Percentiles rank a stretch among this genome's conserved stretches.
These are phyloP conservation scores for Heterococcus sp. DNA, from an alignment of 108 stramenopile species.

Conservation along the genomic window DNA sequence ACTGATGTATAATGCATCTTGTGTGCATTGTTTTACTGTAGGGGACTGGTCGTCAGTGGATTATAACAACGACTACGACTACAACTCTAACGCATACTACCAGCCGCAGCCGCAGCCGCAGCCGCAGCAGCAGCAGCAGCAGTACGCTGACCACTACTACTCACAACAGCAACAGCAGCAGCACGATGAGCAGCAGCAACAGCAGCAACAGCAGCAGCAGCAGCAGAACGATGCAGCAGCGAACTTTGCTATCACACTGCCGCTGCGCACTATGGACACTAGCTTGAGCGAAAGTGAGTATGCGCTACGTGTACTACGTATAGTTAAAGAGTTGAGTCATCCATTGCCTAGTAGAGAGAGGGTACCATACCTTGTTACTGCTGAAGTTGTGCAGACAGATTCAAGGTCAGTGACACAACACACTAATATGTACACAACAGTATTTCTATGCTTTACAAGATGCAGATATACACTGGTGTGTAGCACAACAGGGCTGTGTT, in stretches of 20 bases:
- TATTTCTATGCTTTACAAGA: too few species aligned
- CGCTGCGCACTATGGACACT: constrained; percentile 25
- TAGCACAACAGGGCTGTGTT: too few species aligned
- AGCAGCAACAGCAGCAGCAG: constrained; percentile 13
- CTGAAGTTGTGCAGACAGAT: constrained; percentile 42
- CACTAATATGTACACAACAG: neutral
- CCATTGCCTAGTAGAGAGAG: constrained; percentile 39
- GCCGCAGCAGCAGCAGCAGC: too few species aligned
- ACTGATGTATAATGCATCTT: too few species aligned
- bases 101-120: too few species aligned
- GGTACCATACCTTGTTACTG: constrained; percentile 37
- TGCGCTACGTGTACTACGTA: constrained; percentile 27
- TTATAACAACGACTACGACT: too few species aligned
- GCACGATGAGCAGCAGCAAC: neutral
- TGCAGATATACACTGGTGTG: too few species aligned
- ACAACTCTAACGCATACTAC: too few species aligned
- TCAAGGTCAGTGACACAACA: neutral
- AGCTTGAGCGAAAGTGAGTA: constrained; percentile 7
- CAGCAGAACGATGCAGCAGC: constrained; percentile 31
- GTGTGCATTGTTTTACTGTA: too few species aligned
- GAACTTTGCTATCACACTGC: constrained; percentile 33
- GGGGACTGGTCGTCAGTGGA: too few species aligned
- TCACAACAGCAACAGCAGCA: neutral
- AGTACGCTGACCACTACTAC: too few species aligned
- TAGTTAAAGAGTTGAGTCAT: constrained; percentile 29